phyloP scores from a whole-genome alignment of 805 yeast species.

The Cyberlindnera galapagoensis region DNA sequence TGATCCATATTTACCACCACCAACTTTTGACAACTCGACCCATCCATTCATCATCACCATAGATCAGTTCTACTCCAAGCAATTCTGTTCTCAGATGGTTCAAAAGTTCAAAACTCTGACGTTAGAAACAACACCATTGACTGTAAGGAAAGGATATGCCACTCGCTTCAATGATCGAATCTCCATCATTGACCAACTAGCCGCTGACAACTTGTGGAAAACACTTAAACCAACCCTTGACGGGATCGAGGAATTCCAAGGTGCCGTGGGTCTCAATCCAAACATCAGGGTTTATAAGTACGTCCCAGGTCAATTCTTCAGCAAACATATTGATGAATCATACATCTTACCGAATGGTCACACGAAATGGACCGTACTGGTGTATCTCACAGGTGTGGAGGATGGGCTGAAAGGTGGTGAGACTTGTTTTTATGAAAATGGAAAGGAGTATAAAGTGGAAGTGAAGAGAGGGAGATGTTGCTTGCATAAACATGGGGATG shows the following conservation, averaged over 20 bases:
- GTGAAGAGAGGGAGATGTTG: slow-evolving; percentile 52
- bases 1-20: too few species aligned
- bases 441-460: slow-evolving; percentile 30
- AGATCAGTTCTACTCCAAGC: slow-evolving; percentile 11
- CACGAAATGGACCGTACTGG: slow-evolving; percentile 54
- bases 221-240: slow-evolving; percentile 30
- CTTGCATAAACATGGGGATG: slow-evolving; percentile 61
- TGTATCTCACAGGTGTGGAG: slow-evolving; percentile 47
- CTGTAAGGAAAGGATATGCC: slow-evolving; percentile 47
- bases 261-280: slow-evolving; percentile 46
- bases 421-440: slow-evolving; percentile 41
- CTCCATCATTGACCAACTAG: slow-evolving; percentile 30
- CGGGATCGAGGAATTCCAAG: slow-evolving; percentile 27
- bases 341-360: slow-evolving; percentile 33
- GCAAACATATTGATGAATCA: slow-evolving; percentile 55
- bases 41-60: slow-evolving; percentile 19
- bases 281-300: slow-evolving; percentile 52
- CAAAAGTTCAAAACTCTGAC: slow-evolving; percentile 2
- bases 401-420: slow-evolving; percentile 54
- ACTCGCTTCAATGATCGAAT: slow-evolving; percentile 51
- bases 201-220: slow-evolving; percentile 37
- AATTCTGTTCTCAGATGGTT: slow-evolving; percentile 10
- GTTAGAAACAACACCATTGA: slow-evolving; percentile 42
- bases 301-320: slow-evolving; percentile 50
- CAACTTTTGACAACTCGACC: too few species aligned